These are phyloP conservation scores for Claviceps sp. DNA, from an alignment of 2,329 filamentous ascomycete genomes.

Conservation along the genomic window DNA sequence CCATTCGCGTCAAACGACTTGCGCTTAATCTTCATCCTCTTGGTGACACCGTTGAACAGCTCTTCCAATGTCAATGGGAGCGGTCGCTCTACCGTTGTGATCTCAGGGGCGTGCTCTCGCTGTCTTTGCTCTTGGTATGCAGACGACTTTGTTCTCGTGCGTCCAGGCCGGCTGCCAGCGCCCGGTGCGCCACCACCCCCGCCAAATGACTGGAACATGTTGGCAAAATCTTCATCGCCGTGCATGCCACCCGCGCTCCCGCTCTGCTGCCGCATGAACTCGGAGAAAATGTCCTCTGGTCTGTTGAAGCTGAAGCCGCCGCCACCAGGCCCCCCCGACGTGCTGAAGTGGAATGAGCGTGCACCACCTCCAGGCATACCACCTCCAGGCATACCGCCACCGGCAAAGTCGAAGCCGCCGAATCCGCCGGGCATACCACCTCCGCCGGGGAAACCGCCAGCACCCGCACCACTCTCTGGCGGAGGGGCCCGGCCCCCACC, in stretches of 20 bases:
- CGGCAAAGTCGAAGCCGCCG: conserved; percentile 37
- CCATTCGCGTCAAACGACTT: conserved; percentile 83
- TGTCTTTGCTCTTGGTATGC: conserved; percentile 20
- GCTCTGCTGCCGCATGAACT: conserved; percentile 53
- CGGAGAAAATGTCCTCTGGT: conserved; percentile 70
- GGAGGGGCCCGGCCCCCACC: conserved; percentile 55
- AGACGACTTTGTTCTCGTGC: conserved; percentile 28
- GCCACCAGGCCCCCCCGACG: conserved; percentile 33
- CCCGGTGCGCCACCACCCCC: conserved; percentile 19
- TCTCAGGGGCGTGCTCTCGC: conserved; percentile 53
- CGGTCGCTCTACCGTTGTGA: conserved; percentile 79
- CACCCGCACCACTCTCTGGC: conserved; percentile 28
- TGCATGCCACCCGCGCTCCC: conserved; percentile 20
- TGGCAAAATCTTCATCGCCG: conserved; percentile 33
- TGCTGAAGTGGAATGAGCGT: conserved; percentile 53
- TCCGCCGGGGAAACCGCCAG: conserved; percentile 40
- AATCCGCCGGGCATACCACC: conserved; percentile 40
- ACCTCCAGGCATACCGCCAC: conserved; percentile 27
- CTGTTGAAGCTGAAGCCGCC: conserved; percentile 71
- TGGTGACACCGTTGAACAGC: conserved; percentile 71
- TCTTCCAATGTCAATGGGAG: conserved; percentile 77
- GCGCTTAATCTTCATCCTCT: conserved; percentile 97
- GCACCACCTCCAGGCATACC: conserved; percentile 31
- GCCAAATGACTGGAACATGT: conserved; percentile 41
- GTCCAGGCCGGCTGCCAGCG: conserved; percentile 23